phyloP scores from a whole-genome alignment of 768 basidiomycete genomes.

The Lactarius deliciosus region DNA sequence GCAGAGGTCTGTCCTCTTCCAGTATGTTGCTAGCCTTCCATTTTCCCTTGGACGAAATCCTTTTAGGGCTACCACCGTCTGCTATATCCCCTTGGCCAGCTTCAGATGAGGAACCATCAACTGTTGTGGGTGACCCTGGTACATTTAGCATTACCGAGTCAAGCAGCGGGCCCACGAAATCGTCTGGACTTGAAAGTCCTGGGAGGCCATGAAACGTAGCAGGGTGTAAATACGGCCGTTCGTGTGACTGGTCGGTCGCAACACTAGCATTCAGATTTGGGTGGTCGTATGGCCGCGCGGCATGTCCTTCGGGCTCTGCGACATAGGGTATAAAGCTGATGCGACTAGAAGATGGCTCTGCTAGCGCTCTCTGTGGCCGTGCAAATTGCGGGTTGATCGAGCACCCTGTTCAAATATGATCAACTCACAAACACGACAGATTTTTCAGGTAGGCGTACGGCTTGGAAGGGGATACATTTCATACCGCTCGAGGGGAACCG shows the following conservation, averaged over 20 bases:
- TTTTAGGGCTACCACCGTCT: constrained; percentile 15
- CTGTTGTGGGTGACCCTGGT: constrained; percentile 13
- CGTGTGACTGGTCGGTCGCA: constrained; percentile 3
- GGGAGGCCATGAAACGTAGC: constrained; percentile 6
- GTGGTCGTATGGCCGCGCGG: constrained; percentile 10
- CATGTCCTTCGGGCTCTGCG: constrained; percentile 13
- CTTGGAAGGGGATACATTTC: constrained; percentile 3
- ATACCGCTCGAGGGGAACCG: constrained; percentile 5
- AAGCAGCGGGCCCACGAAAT: constrained; percentile 20
- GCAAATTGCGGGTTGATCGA: constrained; percentile 2
- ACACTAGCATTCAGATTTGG: not conserved
- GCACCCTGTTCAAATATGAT: constrained; percentile 11
- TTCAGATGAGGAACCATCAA: constrained; percentile 24
- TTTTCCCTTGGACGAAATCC: constrained; percentile 17
- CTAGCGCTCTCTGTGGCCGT: constrained; percentile 18
- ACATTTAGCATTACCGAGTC: constrained; percentile 15
- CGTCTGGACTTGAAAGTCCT: constrained; percentile 7
- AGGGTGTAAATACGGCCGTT: constrained; percentile 13
- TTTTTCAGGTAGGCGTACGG: constrained; percentile 10
- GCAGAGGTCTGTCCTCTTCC: constrained; percentile 19
- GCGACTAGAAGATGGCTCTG: constrained; percentile 24
- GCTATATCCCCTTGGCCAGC: constrained; percentile 18
- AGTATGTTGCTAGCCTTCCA: constrained; percentile 7
- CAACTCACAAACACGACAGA: not conserved
- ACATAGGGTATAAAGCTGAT: constrained; percentile 20